Percentiles rank a stretch among this genome's conserved stretches.
These are phyloP conservation scores for Pleurozium schreberi DNA, from an alignment of 225 moss, liverwort and hornwort species.

Conservation along the genomic window DNA sequence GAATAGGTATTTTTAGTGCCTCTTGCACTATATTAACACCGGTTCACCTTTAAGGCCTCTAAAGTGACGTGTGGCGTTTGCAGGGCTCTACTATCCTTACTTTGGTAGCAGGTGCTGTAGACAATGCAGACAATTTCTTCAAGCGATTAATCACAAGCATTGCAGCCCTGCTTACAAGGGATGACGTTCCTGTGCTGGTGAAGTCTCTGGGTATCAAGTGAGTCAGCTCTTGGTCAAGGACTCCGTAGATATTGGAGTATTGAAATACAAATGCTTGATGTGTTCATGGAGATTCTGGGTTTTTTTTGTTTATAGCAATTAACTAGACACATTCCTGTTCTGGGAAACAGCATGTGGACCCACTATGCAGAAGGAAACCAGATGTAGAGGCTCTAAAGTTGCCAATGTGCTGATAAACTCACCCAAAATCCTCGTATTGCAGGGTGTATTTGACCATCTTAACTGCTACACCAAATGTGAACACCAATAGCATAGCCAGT, in stretches of 20 bases:
- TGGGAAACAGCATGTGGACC: not conserved
- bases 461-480: conserved; percentile 85
- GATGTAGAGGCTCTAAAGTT: not conserved
- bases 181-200: conserved; percentile 85
- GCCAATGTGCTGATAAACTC: not conserved
- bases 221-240: conserved; percentile 3
- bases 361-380: not conserved
- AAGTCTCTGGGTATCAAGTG: conserved; percentile 85
- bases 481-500: conserved; percentile 82
- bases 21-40: not conserved
- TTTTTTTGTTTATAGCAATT: not conserved
- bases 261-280: not conserved
- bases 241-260: not conserved
- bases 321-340: not conserved
- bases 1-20: not conserved
- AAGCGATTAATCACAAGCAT: conserved; percentile 65
- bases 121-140: conserved; percentile 77
- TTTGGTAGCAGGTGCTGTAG: conserved; percentile 69
- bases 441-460: conserved; percentile 78
- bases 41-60: not conserved
- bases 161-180: conserved; percentile 59
- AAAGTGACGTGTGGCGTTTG: conserved; percentile 3
- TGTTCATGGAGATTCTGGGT: not conserved
- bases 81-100: conserved; percentile 84
- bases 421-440: conserved; percentile 12